phyloP scores from a whole-genome alignment of 371 early-diverging fungal genomes.

The Lichtheimia ornata region DNA sequence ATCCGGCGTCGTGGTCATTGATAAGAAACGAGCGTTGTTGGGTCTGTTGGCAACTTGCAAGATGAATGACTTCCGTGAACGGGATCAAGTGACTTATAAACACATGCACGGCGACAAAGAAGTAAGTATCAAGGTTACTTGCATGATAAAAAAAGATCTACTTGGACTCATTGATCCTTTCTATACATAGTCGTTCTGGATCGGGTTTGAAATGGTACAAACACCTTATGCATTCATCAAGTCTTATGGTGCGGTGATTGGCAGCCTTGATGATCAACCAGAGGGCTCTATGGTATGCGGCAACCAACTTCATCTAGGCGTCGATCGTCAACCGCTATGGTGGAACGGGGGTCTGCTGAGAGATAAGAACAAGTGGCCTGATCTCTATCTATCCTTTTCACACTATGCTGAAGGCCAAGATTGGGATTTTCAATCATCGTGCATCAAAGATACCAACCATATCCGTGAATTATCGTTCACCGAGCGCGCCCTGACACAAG shows the following conservation, averaged over 20 bases:
- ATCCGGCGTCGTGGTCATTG: conserved; percentile 62
- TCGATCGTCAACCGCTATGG: conserved; percentile 41
- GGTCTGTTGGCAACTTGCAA: conserved; percentile 61
- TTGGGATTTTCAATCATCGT: conserved; percentile 37
- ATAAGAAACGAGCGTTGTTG: conserved; percentile 53
- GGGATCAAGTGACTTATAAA: conserved; percentile 48
- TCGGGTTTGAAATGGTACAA: conserved; percentile 59
- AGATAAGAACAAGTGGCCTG: conserved; percentile 41
- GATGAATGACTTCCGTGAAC: conserved; percentile 55
- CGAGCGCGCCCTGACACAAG: conserved; percentile 12
- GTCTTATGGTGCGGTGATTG: conserved; percentile 56
- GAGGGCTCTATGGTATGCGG: conserved; percentile 50
- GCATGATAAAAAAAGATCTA: neutral
- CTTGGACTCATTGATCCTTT: neutral
- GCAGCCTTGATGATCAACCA: conserved; percentile 50
- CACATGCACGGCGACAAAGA: conserved; percentile 61
- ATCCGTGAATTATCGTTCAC: conserved; percentile 19
- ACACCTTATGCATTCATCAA: conserved; percentile 58
- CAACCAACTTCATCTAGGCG: conserved; percentile 50
- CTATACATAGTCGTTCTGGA: conserved; percentile 50
- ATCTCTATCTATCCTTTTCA: conserved; percentile 30
- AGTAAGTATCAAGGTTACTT: conserved; percentile 17
- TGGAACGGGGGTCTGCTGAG: conserved; percentile 55
- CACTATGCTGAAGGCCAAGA: conserved; percentile 36
- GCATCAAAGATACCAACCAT: conserved; percentile 29